Percentiles rank a stretch among this genome's conserved stretches.
Evolutionary conservation across 306 rosid species (phyloP).

Genomic region (Canavalia ensiformis): DNA sequence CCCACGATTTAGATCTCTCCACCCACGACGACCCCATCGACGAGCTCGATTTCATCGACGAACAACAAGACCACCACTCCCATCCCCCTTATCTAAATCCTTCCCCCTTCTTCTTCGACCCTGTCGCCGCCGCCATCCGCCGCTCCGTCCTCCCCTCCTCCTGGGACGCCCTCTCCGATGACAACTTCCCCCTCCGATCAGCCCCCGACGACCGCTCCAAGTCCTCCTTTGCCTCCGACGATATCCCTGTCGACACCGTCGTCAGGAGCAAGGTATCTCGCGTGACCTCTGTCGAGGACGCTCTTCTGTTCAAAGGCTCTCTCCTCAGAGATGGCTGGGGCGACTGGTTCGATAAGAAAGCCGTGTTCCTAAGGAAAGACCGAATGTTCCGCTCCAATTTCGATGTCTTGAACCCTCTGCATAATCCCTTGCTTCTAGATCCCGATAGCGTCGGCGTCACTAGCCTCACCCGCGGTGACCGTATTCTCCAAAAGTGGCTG

Average conservation of each 20-base stretch:
- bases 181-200: slow-evolving; percentile 49
- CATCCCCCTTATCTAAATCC: background rate
- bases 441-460: slow-evolving; percentile 68
- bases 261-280: slow-evolving; percentile 52
- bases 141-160: slow-evolving; percentile 59
- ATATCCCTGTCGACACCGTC: slow-evolving; percentile 70
- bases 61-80: slow-evolving; percentile 28
- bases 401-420: slow-evolving; percentile 69
- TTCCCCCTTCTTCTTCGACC: slow-evolving; percentile 77
- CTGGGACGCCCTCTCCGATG: slow-evolving; percentile 27
- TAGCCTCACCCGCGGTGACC: slow-evolving; percentile 70
- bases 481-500: slow-evolving; percentile 69
- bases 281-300: slow-evolving; percentile 69
- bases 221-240: slow-evolving; percentile 80
- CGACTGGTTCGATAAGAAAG: slow-evolving; percentile 89
- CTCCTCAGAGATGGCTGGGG: slow-evolving; percentile 90
- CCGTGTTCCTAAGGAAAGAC: slow-evolving; percentile 70
- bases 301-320: slow-evolving; percentile 65
- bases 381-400: slow-evolving; percentile 81
- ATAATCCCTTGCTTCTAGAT: slow-evolving; percentile 82
- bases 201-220: slow-evolving; percentile 59
- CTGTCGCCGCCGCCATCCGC: slow-evolving; percentile 67
- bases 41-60: slow-evolving; percentile 73
- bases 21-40: slow-evolving; percentile 73
- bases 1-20: slow-evolving; percentile 50